phyloP scores from a whole-genome alignment of 1,284 basidiomycete species.

The Cerrena zonata region DNA sequence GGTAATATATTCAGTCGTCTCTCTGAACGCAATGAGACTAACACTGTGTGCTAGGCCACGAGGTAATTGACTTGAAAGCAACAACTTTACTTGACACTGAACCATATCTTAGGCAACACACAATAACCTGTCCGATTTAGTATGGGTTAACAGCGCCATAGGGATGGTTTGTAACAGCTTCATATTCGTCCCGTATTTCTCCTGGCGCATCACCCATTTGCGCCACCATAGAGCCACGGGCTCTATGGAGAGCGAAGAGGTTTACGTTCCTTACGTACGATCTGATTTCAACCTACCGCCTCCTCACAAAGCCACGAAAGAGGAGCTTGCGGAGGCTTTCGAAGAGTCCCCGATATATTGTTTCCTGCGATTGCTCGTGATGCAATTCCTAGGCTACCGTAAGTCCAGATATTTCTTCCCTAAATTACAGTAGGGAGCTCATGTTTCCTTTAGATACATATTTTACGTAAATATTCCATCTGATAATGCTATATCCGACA shows the following conservation, averaged over 20 bases:
- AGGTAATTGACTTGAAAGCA: no score
- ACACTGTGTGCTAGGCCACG: no score
- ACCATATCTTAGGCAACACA: no score
- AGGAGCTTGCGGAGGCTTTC: constrained; percentile 52
- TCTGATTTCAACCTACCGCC: constrained; percentile 41
- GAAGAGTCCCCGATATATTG: constrained; percentile 74
- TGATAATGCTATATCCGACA: no score
- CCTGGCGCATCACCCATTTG: no score
- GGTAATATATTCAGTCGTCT: no score
- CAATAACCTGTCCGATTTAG: no score
- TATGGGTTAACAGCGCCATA: no score
- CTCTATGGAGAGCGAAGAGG: constrained; percentile 52
- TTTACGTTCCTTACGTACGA: constrained; percentile 49
- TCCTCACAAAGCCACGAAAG: constrained; percentile 31
- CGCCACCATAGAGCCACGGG: constrained; percentile 45
- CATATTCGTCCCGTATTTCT: no score
- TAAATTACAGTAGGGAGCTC: constrained; percentile 6
- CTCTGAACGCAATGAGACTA: no score
- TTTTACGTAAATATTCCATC: constrained; percentile 53
- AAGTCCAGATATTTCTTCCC: constrained; percentile 9
- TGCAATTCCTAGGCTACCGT: constrained; percentile 60
- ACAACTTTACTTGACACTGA: no score
- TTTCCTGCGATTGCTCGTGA: constrained; percentile 57
- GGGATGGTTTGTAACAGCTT: no score
- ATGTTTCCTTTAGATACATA: constrained; percentile 77